A percentile compares a stretch with the other conserved stretches of the same genome.
These are phyloP conservation scores for Bryoerythrophyllum caledonicum DNA, from an alignment of 225 moss, liverwort and hornwort species.

Conservation along the genomic window DNA sequence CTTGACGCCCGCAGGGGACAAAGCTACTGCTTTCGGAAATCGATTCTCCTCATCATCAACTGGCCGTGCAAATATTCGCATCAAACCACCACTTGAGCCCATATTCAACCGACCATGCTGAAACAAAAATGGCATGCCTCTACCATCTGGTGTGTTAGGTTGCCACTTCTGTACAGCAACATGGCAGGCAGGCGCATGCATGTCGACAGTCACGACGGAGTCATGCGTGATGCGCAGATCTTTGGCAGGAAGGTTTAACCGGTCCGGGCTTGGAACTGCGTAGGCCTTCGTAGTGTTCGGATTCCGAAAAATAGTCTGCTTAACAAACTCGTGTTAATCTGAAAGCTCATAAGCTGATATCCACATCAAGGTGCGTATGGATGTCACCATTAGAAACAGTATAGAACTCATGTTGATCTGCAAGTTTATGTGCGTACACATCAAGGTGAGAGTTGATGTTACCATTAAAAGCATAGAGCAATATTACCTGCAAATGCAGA, in stretches of 20 bases:
- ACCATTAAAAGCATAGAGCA: background rate
- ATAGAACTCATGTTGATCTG: background rate
- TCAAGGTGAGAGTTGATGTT: background rate
- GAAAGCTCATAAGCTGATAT: background rate
- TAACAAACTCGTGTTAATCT: constrained; percentile 7
- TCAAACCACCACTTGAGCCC: constrained; percentile 67
- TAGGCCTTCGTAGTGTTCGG: constrained; percentile 80
- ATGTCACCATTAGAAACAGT: background rate
- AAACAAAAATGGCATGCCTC: constrained; percentile 80
- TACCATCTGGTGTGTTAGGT: constrained; percentile 86
- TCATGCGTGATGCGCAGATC: constrained; percentile 69
- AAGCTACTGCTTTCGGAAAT: constrained; percentile 68
- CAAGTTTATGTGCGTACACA: background rate
- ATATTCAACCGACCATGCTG: constrained; percentile 69
- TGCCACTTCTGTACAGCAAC: constrained; percentile 85
- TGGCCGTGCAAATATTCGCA: constrained; percentile 79
- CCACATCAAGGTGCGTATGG: background rate
- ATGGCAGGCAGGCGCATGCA: constrained; percentile 84
- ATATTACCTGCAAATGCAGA: constrained; percentile 75
- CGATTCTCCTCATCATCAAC: constrained; percentile 51
- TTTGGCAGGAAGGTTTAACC: constrained; percentile 77
- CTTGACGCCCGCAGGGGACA: constrained; percentile 60
- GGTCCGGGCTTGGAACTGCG: constrained; percentile 73
- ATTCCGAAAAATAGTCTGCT: constrained; percentile 86
- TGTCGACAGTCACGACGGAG: constrained; percentile 70